A percentile compares a stretch with the other conserved stretches of the same genome.
Conservation (phyloP, 768 basidiomycete genomes). For the Rhizopogon vesiculosus region DNA sequence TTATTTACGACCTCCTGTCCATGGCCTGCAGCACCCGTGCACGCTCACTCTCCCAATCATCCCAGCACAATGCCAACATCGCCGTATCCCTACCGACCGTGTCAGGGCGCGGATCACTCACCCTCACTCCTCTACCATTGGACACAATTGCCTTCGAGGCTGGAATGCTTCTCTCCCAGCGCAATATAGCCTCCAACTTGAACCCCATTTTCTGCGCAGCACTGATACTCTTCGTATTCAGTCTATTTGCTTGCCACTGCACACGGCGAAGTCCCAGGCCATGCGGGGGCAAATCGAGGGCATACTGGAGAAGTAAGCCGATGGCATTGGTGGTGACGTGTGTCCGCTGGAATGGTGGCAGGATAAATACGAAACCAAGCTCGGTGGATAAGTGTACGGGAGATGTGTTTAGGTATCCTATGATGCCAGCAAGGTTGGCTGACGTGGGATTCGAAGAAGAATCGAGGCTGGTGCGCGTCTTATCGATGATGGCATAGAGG, state of each 20-base stretch:
- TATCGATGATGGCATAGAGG: constrained; percentile 54
- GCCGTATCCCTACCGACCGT: constrained; percentile 34
- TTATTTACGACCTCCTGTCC: background rate
- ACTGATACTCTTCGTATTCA: constrained; percentile 43
- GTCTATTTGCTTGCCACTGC: constrained; percentile 52
- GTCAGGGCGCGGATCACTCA: constrained; percentile 18
- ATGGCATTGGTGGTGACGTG: constrained; percentile 55
- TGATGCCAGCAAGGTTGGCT: constrained; percentile 42
- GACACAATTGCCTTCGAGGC: constrained; percentile 29
- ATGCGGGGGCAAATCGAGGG: constrained; percentile 34
- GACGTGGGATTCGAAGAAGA: background rate
- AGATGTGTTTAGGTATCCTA: constrained; percentile 46
- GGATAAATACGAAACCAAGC: constrained; percentile 49
- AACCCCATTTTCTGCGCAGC: constrained; percentile 60
- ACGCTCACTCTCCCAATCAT: constrained; percentile 22
- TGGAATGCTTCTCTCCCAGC: constrained; percentile 42
- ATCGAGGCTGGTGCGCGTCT: constrained; percentile 22
- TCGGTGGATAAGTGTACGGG: constrained; percentile 41
- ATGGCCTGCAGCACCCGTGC: constrained; percentile 6
- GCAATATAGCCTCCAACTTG: constrained; percentile 42
- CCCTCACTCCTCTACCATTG: constrained; percentile 31
- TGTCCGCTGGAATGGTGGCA: constrained; percentile 58
- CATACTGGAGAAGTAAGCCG: constrained; percentile 47
- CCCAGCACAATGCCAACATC: constrained; percentile 40
- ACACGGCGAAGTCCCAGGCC: constrained; percentile 58